phyloP scores from a whole-genome alignment of 345 rosid species.

The Lepidium aucheri region DNA sequence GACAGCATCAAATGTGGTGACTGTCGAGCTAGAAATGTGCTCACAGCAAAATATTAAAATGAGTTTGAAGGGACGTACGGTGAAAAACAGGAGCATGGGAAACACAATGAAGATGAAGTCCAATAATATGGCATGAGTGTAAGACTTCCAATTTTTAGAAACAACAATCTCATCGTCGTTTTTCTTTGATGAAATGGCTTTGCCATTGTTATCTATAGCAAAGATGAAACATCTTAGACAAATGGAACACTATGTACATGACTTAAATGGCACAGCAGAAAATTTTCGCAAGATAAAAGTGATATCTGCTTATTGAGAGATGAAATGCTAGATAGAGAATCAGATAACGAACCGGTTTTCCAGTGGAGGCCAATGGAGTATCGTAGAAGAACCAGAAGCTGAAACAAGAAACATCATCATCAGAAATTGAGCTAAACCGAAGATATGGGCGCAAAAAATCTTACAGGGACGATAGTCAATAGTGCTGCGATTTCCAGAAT shows the following conservation, averaged over 20 bases:
- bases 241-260: background rate
- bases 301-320: background rate
- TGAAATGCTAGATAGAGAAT: background rate
- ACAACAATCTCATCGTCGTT: conserved; percentile 28
- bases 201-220: conserved; percentile 12
- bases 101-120: conserved; percentile 60
- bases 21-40: background rate
- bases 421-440: background rate
- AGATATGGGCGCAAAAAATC: background rate
- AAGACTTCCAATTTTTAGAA: conserved; percentile 39
- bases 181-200: conserved; percentile 32
- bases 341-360: conserved; percentile 31
- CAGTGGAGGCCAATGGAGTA: conserved; percentile 33
- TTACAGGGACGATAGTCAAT: conserved; percentile 54
- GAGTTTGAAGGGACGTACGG: conserved; percentile 40
- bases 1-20: background rate
- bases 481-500: conserved; percentile 58
- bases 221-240: background rate
- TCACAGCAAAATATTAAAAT: background rate
- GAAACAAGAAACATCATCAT: background rate
- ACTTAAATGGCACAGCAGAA: background rate
- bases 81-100: conserved; percentile 54
- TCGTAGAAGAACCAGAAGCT: conserved; percentile 57
- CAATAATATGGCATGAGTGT: conserved; percentile 32
- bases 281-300: background rate